These are phyloP conservation scores for Gossypium armourianum DNA, from an alignment of 441 rosid species.

Conservation along the genomic window DNA sequence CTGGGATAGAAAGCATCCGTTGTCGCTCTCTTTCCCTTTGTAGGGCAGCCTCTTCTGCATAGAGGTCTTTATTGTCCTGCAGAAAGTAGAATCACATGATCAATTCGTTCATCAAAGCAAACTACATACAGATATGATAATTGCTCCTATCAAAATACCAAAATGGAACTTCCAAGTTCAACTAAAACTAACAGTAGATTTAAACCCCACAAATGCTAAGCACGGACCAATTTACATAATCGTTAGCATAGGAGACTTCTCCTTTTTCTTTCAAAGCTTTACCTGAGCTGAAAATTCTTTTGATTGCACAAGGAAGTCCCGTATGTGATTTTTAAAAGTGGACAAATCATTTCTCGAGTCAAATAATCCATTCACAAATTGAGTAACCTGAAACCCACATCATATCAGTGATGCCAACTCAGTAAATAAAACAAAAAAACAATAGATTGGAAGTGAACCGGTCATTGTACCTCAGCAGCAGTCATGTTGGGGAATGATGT, in stretches of 20 bases:
- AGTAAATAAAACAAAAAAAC: not conserved
- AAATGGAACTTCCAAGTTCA: not conserved
- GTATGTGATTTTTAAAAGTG: slow-evolving; percentile 67
- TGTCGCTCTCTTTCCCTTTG: slow-evolving; percentile 82
- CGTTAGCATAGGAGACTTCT: not conserved
- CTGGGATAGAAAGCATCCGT: slow-evolving; percentile 91
- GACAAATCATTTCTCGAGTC: slow-evolving; percentile 77
- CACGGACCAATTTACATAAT: not conserved
- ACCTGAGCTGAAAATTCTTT: slow-evolving; percentile 87
- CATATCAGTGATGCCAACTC: slow-evolving; percentile 19
- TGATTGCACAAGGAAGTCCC: slow-evolving; percentile 88
- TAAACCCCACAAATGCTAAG: not conserved
- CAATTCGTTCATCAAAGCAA: not conserved
- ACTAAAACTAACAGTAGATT: not conserved
- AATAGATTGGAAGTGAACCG: not conserved
- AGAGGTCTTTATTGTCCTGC: slow-evolving; percentile 95
- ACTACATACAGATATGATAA: not conserved
- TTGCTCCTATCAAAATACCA: not conserved
- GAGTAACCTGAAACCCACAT: slow-evolving; percentile 53
- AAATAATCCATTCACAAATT: slow-evolving; percentile 70
- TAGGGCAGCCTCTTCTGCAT: slow-evolving; percentile 92
- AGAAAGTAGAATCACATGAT: slow-evolving; percentile 10
- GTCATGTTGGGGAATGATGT: slow-evolving; percentile 98
- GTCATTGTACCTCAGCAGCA: slow-evolving; percentile 50
- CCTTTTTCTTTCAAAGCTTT: not conserved